Percentiles rank a stretch among this genome's conserved stretches.
Conservation (phyloP, 805 yeast genomes). For the Maudiozyma saulgeensis region DNA sequence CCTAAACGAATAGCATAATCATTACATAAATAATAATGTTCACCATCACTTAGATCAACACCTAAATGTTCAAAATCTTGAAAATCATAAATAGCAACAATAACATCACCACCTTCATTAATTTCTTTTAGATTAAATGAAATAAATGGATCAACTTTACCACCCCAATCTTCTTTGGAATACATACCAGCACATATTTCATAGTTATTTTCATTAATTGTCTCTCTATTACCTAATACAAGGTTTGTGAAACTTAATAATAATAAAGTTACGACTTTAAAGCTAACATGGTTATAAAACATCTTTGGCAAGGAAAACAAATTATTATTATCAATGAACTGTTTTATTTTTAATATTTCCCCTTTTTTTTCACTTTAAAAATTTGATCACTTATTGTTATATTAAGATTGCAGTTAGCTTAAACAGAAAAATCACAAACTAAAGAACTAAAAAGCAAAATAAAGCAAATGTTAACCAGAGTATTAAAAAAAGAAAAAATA, state of each 20-base stretch:
- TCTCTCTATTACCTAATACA: constrained; percentile 33
- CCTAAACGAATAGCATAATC: constrained; percentile 47
- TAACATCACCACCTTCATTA: constrained; percentile 36
- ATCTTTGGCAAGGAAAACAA: background rate
- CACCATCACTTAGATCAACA: constrained; percentile 34
- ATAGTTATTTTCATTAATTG: constrained; percentile 40
- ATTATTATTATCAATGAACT: too few relatives aligned
- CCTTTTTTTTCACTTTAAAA: too few relatives aligned
- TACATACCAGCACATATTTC: constrained; percentile 89
- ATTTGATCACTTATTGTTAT: too few relatives aligned
- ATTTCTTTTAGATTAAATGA: constrained; percentile 36
- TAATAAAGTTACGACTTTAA: background rate
- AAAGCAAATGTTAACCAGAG: too few relatives aligned
- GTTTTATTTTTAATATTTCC: too few relatives aligned
- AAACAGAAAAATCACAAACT: too few relatives aligned
- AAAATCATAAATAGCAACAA: constrained; percentile 76
- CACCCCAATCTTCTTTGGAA: constrained; percentile 79
- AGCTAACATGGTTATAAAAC: background rate
- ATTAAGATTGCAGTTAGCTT: too few relatives aligned
- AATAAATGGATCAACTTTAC: constrained; percentile 55
- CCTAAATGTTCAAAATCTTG: constrained; percentile 69
- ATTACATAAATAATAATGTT: constrained; percentile 63
- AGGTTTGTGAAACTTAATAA: constrained; percentile 5
- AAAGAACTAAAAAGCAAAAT: too few relatives aligned
- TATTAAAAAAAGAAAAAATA: too few relatives aligned